phyloP scores from a whole-genome alignment of 164 flowering plant species.

The Vitis cinerea region DNA sequence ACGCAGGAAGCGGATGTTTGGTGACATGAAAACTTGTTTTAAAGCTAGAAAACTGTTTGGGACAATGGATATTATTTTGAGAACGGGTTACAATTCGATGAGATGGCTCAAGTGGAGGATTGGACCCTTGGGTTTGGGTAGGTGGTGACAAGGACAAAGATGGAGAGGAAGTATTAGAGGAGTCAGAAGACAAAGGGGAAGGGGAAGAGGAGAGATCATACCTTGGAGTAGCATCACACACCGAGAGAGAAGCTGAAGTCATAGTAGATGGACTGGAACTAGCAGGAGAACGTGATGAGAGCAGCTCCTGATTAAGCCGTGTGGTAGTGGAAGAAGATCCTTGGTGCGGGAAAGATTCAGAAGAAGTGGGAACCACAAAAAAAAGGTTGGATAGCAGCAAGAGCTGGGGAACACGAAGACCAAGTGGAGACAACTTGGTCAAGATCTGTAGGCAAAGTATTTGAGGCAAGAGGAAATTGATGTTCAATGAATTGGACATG shows the following conservation, averaged over 20 bases:
- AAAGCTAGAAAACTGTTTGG: too few relatives aligned
- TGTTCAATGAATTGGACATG: too few relatives aligned
- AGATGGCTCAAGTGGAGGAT: constrained; percentile 4
- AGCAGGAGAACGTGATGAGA: neutral
- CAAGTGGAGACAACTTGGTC: too few relatives aligned
- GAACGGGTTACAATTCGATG: constrained; percentile 2
- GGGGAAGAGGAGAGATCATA: constrained; percentile 5
- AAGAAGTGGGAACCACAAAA: constrained; percentile 7
- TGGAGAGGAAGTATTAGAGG: neutral
- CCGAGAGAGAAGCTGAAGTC: constrained; percentile 5
- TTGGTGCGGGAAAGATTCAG: constrained; percentile 1
- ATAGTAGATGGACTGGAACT: constrained; percentile 4
- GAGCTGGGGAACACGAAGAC: too few relatives aligned
- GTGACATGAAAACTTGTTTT: too few relatives aligned
- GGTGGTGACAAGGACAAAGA: constrained; percentile 10
- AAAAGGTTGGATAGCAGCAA: too few relatives aligned
- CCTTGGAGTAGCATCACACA: constrained; percentile 8
- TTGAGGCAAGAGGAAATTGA: too few relatives aligned
- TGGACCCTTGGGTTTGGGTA: constrained; percentile 1
- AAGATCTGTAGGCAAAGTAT: too few relatives aligned
- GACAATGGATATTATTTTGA: too few relatives aligned
- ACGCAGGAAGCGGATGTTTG: too few relatives aligned
- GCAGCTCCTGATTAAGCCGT: neutral
- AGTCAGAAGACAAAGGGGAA: too few relatives aligned
- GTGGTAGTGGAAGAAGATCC: constrained; percentile 4